Evolutionary conservation across 495 filamentous ascomycete genomes (phyloP).

Genomic region (Aspergillus sclerotiicarbonarius): DNA sequence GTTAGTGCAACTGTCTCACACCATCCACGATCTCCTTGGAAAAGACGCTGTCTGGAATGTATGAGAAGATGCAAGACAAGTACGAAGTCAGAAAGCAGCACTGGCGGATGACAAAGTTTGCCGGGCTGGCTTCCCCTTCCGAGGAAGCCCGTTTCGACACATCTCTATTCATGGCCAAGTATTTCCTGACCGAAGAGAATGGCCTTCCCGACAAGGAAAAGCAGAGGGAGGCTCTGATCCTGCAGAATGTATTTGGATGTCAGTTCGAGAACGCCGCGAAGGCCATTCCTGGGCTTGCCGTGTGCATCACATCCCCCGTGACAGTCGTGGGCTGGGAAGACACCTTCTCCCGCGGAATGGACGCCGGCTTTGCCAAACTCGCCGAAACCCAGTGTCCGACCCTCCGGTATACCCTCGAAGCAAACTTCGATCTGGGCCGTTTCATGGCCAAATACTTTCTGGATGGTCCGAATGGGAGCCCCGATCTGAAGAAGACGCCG

Average conservation of each 20-base stretch:
- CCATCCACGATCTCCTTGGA: too few species aligned
- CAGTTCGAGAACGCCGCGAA: neutral
- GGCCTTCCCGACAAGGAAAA: neutral
- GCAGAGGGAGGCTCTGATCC: neutral
- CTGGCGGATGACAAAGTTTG: neutral
- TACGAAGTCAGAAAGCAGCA: neutral
- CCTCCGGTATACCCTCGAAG: neutral
- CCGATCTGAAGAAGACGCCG: too few species aligned
- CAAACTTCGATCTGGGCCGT: neutral
- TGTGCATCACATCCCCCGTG: neutral
- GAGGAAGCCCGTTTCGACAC: neutral
- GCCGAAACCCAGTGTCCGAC: too few species aligned
- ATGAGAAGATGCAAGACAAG: neutral
- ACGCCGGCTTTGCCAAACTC: neutral
- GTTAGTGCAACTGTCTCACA: too few species aligned
- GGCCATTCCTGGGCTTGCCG: neutral
- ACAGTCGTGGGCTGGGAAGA: neutral
- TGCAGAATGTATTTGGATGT: neutral
- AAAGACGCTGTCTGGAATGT: neutral
- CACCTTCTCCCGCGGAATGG: neutral
- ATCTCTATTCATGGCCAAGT: neutral
- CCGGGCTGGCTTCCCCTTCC: neutral
- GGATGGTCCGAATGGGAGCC: neutral
- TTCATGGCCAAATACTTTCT: neutral
- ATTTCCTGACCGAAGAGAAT: neutral